Evolutionary conservation across 352 stramenopile genomes (phyloP), one percentile per base, ranked within the genome.

Genomic region (Globisporangium paroecandrum): DNA sequence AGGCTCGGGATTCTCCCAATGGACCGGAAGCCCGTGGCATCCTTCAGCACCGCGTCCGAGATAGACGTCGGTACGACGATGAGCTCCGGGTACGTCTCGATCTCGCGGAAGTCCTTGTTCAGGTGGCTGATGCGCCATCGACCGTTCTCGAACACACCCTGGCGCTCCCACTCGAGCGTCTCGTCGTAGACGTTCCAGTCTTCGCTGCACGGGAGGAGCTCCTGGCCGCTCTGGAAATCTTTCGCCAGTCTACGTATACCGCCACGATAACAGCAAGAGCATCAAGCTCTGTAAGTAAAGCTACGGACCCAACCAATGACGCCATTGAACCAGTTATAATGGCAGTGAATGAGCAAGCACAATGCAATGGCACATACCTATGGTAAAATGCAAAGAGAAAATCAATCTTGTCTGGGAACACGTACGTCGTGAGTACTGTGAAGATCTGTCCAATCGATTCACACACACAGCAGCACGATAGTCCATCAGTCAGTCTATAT

Each of bases 21-120:
- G 0, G 83, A 93, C 12, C 89, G 82, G 22, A 95, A 96, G 12
- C 78, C 73, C 22, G 78, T 87, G 1, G 86, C 88, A 27, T 93
- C 83, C n/a, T 75, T 36, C 3, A 98, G 75, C 41, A 97, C 77
- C 54, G 87, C 89, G 65, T 98, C 96, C 25, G 93, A 81, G 22
- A 99, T 83, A 15, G 77, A 84, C 4, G 85, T 64, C 6, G 97
- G 97, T 22, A 98, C 96, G n/a, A 98, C 86, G 41, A 99, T 71
- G 6, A 97, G 81, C 22, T 89, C 87, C 0, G 97, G 97, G 73
- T 99, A 99, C 29, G 92, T 97, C 27, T 93, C 79, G 65, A 96
- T 98, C 59, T 96, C 70, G 2, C 66, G 61, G 65, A 96, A 98
- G 64, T 76, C 81, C 41, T 85, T 70, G 62, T 95, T 95, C 38